These are phyloP conservation scores for Pichia sp. DNA, from an alignment of 1,139 yeast genomes.

Conservation along the genomic window DNA sequence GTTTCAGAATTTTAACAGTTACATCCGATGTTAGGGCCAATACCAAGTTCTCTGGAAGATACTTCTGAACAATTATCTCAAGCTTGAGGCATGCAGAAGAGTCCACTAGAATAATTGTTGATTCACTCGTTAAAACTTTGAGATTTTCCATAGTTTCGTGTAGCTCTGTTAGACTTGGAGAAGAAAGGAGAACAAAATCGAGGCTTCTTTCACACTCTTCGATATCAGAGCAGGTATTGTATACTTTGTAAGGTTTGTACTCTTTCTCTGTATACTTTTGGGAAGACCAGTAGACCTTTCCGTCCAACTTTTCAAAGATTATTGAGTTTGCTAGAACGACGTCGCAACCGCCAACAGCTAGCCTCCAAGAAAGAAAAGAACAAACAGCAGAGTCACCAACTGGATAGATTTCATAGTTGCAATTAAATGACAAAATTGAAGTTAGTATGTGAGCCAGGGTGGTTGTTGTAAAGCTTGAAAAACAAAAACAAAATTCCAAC, in stretches of 20 bases:
- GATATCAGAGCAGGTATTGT: background rate
- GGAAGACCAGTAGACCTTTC: constrained; percentile 11
- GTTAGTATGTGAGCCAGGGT: no score
- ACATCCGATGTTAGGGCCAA: constrained; percentile 23
- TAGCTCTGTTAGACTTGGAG: constrained; percentile 10
- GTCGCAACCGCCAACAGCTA: constrained; percentile 11
- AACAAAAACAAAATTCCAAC: no score
- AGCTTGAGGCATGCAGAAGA: constrained; percentile 10
- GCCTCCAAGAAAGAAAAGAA: constrained; percentile 16
- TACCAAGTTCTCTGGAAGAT: constrained; percentile 11
- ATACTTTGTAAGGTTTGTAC: constrained; percentile 8
- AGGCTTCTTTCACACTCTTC: background rate
- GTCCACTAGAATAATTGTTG: constrained; percentile 23
- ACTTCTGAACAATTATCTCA: background rate
- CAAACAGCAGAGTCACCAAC: constrained; percentile 21
- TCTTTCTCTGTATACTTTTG: constrained; percentile 3
- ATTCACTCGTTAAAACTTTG: constrained; percentile 6
- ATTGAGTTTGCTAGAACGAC: constrained; percentile 5
- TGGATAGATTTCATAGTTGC: no score
- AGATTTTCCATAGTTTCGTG: constrained; percentile 6
- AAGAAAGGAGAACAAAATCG: constrained; percentile 19
- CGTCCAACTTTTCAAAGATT: background rate
- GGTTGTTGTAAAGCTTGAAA: no score
- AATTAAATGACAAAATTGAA: no score
- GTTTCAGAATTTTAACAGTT: constrained; percentile 14